phyloP scores from a whole-genome alignment of 495 filamentous ascomycete species.

The Staphylotrichum longicolle region DNA sequence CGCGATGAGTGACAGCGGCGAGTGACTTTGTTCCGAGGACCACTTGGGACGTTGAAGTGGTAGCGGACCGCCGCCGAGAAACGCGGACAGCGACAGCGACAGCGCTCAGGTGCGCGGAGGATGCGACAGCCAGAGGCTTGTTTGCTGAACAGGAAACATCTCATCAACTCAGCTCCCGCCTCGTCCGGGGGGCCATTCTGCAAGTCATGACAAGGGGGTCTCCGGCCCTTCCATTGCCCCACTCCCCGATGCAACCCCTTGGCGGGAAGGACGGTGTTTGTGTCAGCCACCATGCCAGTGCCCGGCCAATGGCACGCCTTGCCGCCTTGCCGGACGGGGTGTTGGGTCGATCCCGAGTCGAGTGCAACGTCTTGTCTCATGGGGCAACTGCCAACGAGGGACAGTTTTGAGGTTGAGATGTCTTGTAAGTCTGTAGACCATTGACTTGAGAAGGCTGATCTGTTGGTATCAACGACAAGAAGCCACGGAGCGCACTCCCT shows the following conservation, averaged over 20 bases:
- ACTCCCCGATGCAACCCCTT: constrained; percentile 5
- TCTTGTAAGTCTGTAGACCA: no score
- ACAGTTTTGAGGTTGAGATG: no score
- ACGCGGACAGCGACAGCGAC: background rate
- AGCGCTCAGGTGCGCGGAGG: constrained; percentile 6
- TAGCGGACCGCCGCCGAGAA: background rate
- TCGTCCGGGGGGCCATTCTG: background rate
- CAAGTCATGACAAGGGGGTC: constrained; percentile 3
- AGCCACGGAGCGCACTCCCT: no score
- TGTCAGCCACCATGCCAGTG: constrained; percentile 10
- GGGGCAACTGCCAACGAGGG: no score
- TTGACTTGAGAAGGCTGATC: no score
- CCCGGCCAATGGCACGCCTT: constrained; percentile 4
- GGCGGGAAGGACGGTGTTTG: constrained; percentile 10
- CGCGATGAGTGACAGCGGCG: no score
- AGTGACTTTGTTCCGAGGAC: background rate
- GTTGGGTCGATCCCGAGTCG: background rate
- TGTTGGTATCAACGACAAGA: no score
- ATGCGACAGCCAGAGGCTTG: background rate
- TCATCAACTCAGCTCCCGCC: background rate
- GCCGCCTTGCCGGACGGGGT: constrained; percentile 6
- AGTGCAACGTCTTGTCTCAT: background rate
- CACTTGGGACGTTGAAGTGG: no score
- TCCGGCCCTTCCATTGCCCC: background rate
- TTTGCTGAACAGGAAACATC: constrained; percentile 9